Base-by-base conservation (phyloP, 2,329 filamentous ascomycete species). In the Alternaria sp. region DNA sequence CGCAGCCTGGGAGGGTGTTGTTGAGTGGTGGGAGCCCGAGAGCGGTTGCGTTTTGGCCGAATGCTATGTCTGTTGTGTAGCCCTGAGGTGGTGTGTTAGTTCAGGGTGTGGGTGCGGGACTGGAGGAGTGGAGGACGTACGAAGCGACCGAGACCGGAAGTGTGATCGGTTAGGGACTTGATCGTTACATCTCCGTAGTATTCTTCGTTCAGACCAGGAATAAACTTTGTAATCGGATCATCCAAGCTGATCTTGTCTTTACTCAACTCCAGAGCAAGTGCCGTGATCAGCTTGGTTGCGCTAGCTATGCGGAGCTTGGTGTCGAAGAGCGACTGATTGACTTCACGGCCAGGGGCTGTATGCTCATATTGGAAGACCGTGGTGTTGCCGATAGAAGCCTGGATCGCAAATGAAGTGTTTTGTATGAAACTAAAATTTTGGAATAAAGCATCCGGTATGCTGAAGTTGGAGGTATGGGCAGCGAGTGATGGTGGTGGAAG, bases 281-380 rank as follows among this genome's bases (percentile, higher is more conserved):
- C 65, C 5, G 73, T 74, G 46, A 75, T 74, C 12, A 68, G 26
- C 44, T 77, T 77, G 2, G 72, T 74, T 8, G 71, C 69, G 11
- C 72, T 75, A 1, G 65, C 74, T 25, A 76, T 61, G 0, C 74
- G 71, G 23, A 68, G 36, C 25, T 68, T 65, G 4, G 69, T 75
- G 1, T 71, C 63, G 17, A 62, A 57, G 4, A 69, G 59, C 10
- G 67, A 59, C 19, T 65, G 62, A 6, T 47, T 47, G 19, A 67
- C 51, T 55, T 67, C 57, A 12, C 67, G 63, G 4, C 55, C 63
- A 19, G 65, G 63, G 44, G 69, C 56, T 21, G 65, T 62, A 40
- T 67, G 21, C 25, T 67, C 68, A 61, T 72, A 57, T 17, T 69
- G 45, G 25, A 72, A 71, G 25, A 74, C 32, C 0, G 61, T 61